Evolutionary conservation across 768 basidiomycete species (phyloP), one percentile per base, ranked within the genome.

Genomic region (Saitozyma sp.): DNA sequence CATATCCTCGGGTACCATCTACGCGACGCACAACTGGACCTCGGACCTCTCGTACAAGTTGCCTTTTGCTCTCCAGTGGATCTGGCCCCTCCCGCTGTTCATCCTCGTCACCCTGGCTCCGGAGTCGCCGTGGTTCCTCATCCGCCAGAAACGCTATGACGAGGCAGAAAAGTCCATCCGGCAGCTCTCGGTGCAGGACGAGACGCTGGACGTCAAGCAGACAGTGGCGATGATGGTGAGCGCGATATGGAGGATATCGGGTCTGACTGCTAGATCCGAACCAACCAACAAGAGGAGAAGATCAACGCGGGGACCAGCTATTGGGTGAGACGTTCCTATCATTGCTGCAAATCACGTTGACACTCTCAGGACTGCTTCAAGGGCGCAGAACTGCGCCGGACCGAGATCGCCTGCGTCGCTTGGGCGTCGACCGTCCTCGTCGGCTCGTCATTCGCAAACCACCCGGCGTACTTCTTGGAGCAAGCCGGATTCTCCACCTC

Each of bases 321-420:
- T 39, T 50, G 50, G 9, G 19, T 67, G 10, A 61, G 58, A 29
- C 59, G 56, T 19, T 48, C 6, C 46, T 17, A 6, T 14, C 8
- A 52, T 19, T 3, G 10, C 7, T 10, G 13, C 6, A 3, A 6
- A 14, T 17, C 14, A 48, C 46, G 17, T 29, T 17, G 17, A 17
- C 38, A 52, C 38, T 11, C 3, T 68, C n/a, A 72, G 8, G 80
- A 82, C 64, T 81, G 80, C 69, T 81, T 80, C 75, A 64, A 67
- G 49, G 80, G 80, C 7, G 64, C 70, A 51, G 78, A 82, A 56
- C 59, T 70, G 0, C 64, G 80, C 10, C 65, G 80, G 10, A 80
- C 80, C 37, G 80, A 80, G 65, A 79, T 92, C 79, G 92, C 70
- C 39, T 65, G 64, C 43, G 56, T 69, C 58, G 59, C 55, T 2